phyloP scores from a whole-genome alignment of 2,329 filamentous ascomycete genomes.

The Ascomycota sp. region DNA sequence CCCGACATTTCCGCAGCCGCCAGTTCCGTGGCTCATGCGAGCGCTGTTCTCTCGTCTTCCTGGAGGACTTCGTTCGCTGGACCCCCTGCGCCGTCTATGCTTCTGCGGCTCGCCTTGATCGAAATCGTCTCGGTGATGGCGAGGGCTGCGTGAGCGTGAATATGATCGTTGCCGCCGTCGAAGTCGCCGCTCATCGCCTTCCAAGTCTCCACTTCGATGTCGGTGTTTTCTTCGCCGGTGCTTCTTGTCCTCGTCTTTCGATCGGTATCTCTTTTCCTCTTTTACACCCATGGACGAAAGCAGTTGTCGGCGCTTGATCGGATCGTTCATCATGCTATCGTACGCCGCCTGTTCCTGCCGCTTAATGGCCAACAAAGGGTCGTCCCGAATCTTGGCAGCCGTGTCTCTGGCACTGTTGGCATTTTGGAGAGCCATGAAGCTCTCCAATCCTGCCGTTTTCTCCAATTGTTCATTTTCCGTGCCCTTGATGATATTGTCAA shows the following conservation, averaged over 20 bases:
- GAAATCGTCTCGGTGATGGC: constrained; percentile 8
- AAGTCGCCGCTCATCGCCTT: constrained; percentile 2
- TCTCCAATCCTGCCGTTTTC: constrained; percentile 43
- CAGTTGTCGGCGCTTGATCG: constrained; percentile 42
- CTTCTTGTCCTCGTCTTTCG: constrained; percentile 10
- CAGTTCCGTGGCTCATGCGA: too few species aligned
- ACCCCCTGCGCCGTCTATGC: constrained; percentile 7
- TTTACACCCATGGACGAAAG: constrained; percentile 38
- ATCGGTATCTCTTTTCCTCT: constrained; percentile 21
- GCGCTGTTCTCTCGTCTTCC: too few species aligned
- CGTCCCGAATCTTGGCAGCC: constrained; percentile 66
- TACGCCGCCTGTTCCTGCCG: constrained; percentile 69
- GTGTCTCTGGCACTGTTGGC: constrained; percentile 60
- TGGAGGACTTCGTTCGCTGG: constrained; percentile 1
- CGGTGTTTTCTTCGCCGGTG: constrained; percentile 20
- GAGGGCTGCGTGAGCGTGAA: constrained; percentile 19
- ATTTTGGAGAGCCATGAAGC: constrained; percentile 37
- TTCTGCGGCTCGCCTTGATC: constrained; percentile 3
- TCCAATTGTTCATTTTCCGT: constrained; percentile 61
- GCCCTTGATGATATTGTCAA: constrained; percentile 62
- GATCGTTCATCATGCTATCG: constrained; percentile 59
- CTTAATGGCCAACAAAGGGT: constrained; percentile 84
- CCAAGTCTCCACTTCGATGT: constrained; percentile 1
- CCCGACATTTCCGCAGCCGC: too few species aligned
- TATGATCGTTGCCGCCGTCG: constrained; percentile 17